A percentile compares a stretch with the other conserved stretches of the same genome.
These are phyloP conservation scores for Coffea humblotiana DNA, from an alignment of 305 asterid genomes.

Conservation along the genomic window DNA sequence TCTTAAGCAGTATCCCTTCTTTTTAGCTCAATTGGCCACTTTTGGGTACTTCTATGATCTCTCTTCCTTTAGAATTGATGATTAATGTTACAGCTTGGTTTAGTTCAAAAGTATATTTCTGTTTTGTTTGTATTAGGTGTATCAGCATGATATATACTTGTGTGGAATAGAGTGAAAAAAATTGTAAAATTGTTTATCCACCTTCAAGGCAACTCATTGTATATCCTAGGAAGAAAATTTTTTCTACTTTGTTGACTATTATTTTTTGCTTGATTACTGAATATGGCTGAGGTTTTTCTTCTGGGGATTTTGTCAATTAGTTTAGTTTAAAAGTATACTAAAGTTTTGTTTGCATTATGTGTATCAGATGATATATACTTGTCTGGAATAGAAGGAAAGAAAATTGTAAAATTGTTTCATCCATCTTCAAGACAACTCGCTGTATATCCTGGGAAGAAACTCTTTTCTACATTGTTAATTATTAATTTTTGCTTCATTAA, in stretches of 20 bases:
- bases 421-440: no score
- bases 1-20: slow-evolving; percentile 81
- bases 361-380: no score
- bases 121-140: not conserved
- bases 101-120: not conserved
- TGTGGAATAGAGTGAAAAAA: not conserved
- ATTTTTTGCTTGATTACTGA: not conserved
- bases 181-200: no score
- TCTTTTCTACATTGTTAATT: no score
- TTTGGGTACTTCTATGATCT: slow-evolving; percentile 57
- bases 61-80: not conserved
- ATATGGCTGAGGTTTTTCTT: not conserved
- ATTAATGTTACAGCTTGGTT: not conserved
- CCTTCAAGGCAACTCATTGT: not conserved
- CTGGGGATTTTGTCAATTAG: no score
- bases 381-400: no score
- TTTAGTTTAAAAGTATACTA: no score
- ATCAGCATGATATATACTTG: not conserved
- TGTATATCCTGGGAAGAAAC: no score
- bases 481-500: no score
- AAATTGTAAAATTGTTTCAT: no score
- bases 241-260: not conserved
- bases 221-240: not conserved
- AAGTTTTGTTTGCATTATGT: no score
- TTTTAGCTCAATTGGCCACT: slow-evolving; percentile 94